Percentiles rank a stretch among this genome's conserved stretches.
Evolutionary conservation across 495 filamentous ascomycete species (phyloP).

Genomic region (Aspergillus bridgeri): DNA sequence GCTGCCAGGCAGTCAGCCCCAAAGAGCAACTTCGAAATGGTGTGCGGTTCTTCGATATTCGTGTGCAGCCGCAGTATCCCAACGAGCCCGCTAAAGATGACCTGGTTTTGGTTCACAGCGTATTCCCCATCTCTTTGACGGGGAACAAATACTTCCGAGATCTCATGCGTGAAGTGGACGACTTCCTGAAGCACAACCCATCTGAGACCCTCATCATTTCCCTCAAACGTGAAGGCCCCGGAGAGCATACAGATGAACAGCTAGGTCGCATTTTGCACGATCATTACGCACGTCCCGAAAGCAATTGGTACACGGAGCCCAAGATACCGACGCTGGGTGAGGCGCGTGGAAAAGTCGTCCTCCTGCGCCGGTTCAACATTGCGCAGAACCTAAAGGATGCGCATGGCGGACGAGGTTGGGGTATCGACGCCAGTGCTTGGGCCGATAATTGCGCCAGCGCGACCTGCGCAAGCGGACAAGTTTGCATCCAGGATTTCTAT

Average conservation of each 20-base stretch:
- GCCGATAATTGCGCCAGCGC: conserved; percentile 83
- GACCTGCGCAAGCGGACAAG: conserved; percentile 64
- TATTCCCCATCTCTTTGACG: conserved; percentile 70
- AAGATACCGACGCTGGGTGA: conserved; percentile 80
- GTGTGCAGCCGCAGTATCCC: conserved; percentile 63
- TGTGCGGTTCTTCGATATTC: conserved; percentile 91
- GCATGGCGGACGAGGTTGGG: conserved; percentile 65
- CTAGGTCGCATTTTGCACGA: conserved; percentile 66
- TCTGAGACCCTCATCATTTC: conserved; percentile 82
- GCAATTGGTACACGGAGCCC: conserved; percentile 74
- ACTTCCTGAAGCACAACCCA: conserved; percentile 75
- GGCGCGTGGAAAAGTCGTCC: conserved; percentile 76
- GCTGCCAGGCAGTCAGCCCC: conserved; percentile 81
- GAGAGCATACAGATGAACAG: conserved; percentile 73
- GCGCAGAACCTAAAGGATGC: conserved; percentile 56
- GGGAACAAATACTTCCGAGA: conserved; percentile 71
- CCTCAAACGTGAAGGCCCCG: conserved; percentile 86
- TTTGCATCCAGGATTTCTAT: conserved; percentile 94
- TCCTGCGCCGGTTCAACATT: conserved; percentile 77
- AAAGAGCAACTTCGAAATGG: conserved; percentile 81
- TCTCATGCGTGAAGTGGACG: conserved; percentile 62
- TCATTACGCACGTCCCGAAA: conserved; percentile 62
- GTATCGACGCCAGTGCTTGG: conserved; percentile 81
- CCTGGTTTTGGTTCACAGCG: conserved; percentile 69
- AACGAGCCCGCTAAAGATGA: conserved; percentile 53